phyloP scores from a whole-genome alignment of 2,329 filamentous ascomycete species.

The Venturia aucupariae region DNA sequence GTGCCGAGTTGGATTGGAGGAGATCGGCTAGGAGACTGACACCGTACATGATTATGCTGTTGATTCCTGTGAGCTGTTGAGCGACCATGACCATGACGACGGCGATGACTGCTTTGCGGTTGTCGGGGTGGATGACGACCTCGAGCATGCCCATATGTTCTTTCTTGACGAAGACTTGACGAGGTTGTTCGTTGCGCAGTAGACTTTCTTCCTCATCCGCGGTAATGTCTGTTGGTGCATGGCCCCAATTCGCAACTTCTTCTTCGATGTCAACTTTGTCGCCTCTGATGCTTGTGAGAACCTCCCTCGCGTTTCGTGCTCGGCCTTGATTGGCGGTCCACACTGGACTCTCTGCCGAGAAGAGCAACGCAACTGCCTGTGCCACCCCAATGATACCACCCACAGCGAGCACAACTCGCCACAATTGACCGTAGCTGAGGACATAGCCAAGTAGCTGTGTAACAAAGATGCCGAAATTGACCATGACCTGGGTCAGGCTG shows the following conservation, averaged over 20 bases:
- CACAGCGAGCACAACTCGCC: conserved; percentile 72
- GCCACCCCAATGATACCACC: conserved; percentile 59
- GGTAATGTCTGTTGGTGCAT: not conserved
- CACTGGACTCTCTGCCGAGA: conserved; percentile 73
- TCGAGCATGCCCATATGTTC: conserved; percentile 35
- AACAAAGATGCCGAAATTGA: conserved; percentile 79
- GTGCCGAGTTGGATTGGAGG: conserved; percentile 68
- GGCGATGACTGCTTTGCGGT: conserved; percentile 74
- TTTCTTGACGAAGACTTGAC: conserved; percentile 15
- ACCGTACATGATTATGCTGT: conserved; percentile 98
- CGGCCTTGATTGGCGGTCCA: conserved; percentile 68
- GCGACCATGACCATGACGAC: conserved; percentile 89
- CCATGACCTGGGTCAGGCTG: conserved; percentile 81
- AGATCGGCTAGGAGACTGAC: conserved; percentile 78
- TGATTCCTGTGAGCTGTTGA: conserved; percentile 89
- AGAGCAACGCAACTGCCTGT: conserved; percentile 60
- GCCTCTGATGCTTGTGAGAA: conserved; percentile 69
- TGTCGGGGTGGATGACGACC: conserved; percentile 57
- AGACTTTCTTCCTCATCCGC: conserved; percentile 61
- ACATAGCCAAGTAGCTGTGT: conserved; percentile 84
- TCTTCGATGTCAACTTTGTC: conserved; percentile 57
- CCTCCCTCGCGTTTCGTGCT: conserved; percentile 51
- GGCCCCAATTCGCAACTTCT: conserved; percentile 51
- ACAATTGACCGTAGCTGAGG: conserved; percentile 66
- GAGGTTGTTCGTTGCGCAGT: conserved; percentile 34